Evolutionary conservation across 805 yeast species (phyloP), one percentile per base, ranked within the genome.

Genomic region (Grigorovia transvaalensis): DNA sequence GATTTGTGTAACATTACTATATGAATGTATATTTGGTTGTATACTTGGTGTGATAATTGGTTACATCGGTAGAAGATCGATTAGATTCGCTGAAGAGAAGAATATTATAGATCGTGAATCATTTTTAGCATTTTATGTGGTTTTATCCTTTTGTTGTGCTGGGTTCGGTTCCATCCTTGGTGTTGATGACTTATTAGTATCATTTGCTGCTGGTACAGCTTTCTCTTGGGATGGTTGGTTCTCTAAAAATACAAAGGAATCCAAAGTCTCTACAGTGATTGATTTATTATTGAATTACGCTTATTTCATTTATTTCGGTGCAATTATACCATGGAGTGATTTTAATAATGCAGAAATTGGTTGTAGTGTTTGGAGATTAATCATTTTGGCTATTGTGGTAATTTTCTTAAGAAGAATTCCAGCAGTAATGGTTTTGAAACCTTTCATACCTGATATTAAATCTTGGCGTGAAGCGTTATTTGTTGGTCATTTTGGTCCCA

Each of bases 401-500:
- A 74, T 89, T 13, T 77, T 87, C 50, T 74, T 89, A 56, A 76
- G 96, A 59, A 76, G 97, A 57, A 73, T 89, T 9, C 97, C 97
- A 0, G 90, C 88, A 0, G 86, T 89, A 45, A 61, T 89, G 48
- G 75, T 80, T 0, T 69, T 86, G 48, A 85, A 85, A 61, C 89
- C 91, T 0, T 64, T 88, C 23, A 84, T 88, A 1, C 96, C 96
- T 0, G 96, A 89, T 64, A 79, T 89, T 43, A 82, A 88, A 60
- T 78, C 88, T 11, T 89, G 96, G 96, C 80, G 96, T 66, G 97
- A 89, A 66, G 96, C 96, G 0, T 65, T 89, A 2, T 90, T 90
- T 67, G 88, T 95, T 66, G 96, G 96, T 19, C 96, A 89, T 70
- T 89, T 90, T 67, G 97, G 97, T 17, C 96, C 97, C 1, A 87